Evolutionary conservation across 2,329 filamentous ascomycete species (phyloP).

Genomic region (Botrytis medusae): DNA sequence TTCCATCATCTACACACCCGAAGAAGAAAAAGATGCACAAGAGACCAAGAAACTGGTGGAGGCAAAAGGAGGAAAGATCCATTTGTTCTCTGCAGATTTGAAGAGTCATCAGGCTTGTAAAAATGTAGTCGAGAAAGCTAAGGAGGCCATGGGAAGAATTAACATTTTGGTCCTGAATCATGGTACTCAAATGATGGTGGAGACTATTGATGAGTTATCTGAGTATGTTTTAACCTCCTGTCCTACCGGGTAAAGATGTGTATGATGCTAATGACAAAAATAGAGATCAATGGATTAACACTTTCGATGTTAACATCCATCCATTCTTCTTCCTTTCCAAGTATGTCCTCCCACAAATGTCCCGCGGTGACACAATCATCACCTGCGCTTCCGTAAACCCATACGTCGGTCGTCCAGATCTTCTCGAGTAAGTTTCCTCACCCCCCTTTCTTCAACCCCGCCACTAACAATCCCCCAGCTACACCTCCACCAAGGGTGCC

Average conservation of each 20-base stretch:
- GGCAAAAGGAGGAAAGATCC: slow-evolving; percentile 62
- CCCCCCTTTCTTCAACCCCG: background rate
- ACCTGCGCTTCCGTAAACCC: slow-evolving; percentile 84
- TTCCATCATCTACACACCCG: slow-evolving; percentile 70
- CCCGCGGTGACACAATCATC: slow-evolving; percentile 73
- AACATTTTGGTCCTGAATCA: slow-evolving; percentile 77
- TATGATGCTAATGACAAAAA: slow-evolving; percentile 25
- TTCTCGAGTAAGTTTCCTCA: slow-evolving; percentile 55
- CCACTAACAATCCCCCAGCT: slow-evolving; percentile 40
- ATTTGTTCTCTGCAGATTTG: slow-evolving; percentile 64
- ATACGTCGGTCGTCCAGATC: slow-evolving; percentile 75
- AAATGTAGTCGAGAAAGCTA: slow-evolving; percentile 64
- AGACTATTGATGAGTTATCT: slow-evolving; percentile 67
- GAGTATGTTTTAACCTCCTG: slow-evolving; percentile 49
- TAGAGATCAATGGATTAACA: slow-evolving; percentile 75
- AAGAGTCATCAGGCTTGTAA: slow-evolving; percentile 66
- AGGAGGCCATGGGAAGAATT: slow-evolving; percentile 65
- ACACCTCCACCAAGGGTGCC: slow-evolving; percentile 77
- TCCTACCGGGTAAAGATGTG: no score
- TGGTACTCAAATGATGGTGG: slow-evolving; percentile 71
- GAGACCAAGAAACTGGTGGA: slow-evolving; percentile 72
- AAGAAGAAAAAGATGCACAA: slow-evolving; percentile 74
- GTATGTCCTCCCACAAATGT: slow-evolving; percentile 73
- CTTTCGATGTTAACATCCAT: slow-evolving; percentile 83
- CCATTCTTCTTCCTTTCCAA: slow-evolving; percentile 79